These are phyloP conservation scores for Xylariaceae sp. DNA, from an alignment of 2,329 filamentous ascomycete species.

Conservation along the genomic window DNA sequence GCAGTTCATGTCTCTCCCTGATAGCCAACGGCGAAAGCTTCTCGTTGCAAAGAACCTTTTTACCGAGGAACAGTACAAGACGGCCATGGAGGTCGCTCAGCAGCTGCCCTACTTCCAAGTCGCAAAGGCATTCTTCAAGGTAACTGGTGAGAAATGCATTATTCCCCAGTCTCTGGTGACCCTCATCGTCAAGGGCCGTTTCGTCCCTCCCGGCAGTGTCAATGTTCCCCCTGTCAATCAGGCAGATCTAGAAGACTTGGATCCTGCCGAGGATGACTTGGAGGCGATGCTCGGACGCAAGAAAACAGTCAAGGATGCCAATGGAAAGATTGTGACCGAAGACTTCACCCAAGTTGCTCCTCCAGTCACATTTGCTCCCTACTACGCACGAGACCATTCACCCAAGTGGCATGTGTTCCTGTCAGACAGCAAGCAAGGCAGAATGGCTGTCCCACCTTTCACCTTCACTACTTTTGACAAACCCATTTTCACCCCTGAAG, in stretches of 20 bases:
- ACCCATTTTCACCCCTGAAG: slow-evolving; percentile 72
- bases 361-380: slow-evolving; percentile 84
- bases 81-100: slow-evolving; percentile 69
- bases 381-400: slow-evolving; percentile 81
- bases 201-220: slow-evolving; percentile 79
- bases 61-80: slow-evolving; percentile 68
- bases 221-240: slow-evolving; percentile 70
- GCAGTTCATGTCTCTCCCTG: slow-evolving; percentile 80
- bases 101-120: slow-evolving; percentile 81
- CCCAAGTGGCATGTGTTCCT: slow-evolving; percentile 94
- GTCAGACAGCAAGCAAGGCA: slow-evolving; percentile 87
- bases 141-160: slow-evolving; percentile 87
- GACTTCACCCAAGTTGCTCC: slow-evolving; percentile 65
- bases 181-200: slow-evolving; percentile 89
- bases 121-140: slow-evolving; percentile 96
- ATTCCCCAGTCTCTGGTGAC: slow-evolving; percentile 90
- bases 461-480: slow-evolving; percentile 92
- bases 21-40: slow-evolving; percentile 65
- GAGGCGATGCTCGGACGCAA: slow-evolving; percentile 77
- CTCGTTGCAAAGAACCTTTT: slow-evolving; percentile 67
- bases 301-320: slow-evolving; percentile 57
- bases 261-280: slow-evolving; percentile 87
- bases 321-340: slow-evolving; percentile 52
- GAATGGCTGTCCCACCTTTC: slow-evolving; percentile 94
- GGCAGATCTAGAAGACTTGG: slow-evolving; percentile 80